Evolutionary conservation across 768 basidiomycete species (phyloP).

Genomic region (Roridomyces roridus): DNA sequence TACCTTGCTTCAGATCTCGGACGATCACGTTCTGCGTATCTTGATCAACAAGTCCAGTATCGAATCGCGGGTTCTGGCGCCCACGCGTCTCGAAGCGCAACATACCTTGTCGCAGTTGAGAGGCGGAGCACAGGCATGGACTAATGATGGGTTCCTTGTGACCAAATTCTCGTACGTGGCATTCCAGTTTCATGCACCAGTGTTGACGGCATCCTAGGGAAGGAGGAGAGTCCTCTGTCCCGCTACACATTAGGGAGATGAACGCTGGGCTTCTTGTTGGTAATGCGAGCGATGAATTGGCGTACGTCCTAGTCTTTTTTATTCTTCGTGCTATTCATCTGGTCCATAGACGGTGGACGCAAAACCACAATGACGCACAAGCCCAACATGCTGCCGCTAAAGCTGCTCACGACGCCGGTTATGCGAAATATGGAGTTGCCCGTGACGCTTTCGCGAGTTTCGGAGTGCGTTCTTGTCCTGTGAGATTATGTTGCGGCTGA

Average conservation of each 20-base stretch:
- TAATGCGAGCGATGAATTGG: constrained; percentile 6
- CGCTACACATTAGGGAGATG: not conserved
- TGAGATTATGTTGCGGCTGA: not conserved
- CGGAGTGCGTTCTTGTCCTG: constrained; percentile 35
- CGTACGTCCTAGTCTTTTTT: constrained; percentile 2
- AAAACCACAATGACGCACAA: constrained; percentile 45
- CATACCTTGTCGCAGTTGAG: constrained; percentile 47
- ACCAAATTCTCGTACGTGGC: constrained; percentile 62
- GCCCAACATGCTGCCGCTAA: constrained; percentile 36
- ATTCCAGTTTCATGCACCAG: not conserved
- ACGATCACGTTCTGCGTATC: constrained; percentile 78
- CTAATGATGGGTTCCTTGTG: constrained; percentile 66
- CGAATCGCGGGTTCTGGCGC: constrained; percentile 74
- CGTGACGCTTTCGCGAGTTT: constrained; percentile 38
- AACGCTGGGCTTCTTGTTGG: constrained; percentile 23
- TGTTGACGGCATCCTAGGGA: not conserved
- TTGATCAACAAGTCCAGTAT: constrained; percentile 78
- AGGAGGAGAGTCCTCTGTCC: constrained; percentile 24
- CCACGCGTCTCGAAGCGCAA: constrained; percentile 69
- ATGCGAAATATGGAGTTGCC: no score
- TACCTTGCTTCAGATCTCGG: constrained; percentile 61
- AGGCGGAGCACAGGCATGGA: constrained; percentile 64
- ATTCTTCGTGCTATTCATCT: not conserved
- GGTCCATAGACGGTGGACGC: constrained; percentile 50
- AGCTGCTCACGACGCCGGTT: constrained; percentile 33